Evolutionary conservation across 1,284 basidiomycete species (phyloP).

Genomic region (Irpex sp.): DNA sequence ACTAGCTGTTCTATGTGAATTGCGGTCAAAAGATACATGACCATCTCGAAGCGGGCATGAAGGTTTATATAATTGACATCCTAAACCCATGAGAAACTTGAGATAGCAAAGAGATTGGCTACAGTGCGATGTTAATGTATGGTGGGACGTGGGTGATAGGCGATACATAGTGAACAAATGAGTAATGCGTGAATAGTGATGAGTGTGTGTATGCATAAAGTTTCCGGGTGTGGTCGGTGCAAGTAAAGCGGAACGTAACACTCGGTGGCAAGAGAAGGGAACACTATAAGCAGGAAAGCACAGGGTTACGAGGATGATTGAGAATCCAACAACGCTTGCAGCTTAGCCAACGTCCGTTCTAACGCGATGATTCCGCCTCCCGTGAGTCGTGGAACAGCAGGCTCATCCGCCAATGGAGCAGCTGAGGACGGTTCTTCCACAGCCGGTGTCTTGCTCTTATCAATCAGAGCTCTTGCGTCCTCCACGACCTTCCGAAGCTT

Average conservation of each 20-base stretch:
- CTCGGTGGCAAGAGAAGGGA: not conserved
- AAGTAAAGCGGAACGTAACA: not conserved
- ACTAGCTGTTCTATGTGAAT: too few species aligned
- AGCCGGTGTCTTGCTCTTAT: conserved; percentile 51
- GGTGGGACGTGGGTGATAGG: not conserved
- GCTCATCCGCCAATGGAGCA: conserved; percentile 41
- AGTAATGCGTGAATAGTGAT: not conserved
- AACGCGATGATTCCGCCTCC: conserved; percentile 80
- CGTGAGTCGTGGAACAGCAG: conserved; percentile 74
- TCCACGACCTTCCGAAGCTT: conserved; percentile 67
- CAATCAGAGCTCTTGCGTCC: conserved; percentile 63
- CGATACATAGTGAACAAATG: not conserved
- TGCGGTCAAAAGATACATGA: too few species aligned
- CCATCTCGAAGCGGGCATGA: too few species aligned
- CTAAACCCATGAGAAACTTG: not conserved
- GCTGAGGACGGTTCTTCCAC: conserved; percentile 5
- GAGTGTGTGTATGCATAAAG: not conserved
- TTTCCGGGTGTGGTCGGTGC: not conserved
- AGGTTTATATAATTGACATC: too few species aligned
- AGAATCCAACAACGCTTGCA: conserved; percentile 27
- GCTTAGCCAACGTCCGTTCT: conserved; percentile 58
- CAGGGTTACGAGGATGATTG: not conserved
- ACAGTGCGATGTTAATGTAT: not conserved
- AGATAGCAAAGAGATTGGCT: not conserved
- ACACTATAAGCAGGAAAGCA: not conserved